Evolutionary conservation across 352 stramenopile species (phyloP).

Genomic region (Phytophthora rubi): DNA sequence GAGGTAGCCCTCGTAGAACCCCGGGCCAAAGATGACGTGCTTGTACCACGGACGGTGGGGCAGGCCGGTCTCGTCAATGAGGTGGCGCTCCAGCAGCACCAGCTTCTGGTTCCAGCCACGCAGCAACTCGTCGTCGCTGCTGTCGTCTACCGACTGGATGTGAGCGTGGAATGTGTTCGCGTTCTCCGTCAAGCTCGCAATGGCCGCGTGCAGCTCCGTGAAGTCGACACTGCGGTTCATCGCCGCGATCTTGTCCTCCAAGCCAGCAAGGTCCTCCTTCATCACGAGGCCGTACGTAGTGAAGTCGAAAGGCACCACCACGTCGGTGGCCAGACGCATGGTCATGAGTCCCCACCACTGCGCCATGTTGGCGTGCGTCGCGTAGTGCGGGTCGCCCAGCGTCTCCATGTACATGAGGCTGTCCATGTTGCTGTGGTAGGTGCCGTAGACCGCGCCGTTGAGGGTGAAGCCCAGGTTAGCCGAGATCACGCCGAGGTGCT

Average conservation of each 20-base stretch:
- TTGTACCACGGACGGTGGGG: slow-evolving; percentile 52
- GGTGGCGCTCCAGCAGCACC: slow-evolving; percentile 42
- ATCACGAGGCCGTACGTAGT: slow-evolving; percentile 51
- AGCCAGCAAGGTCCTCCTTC: slow-evolving; percentile 41
- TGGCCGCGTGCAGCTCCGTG: slow-evolving; percentile 32
- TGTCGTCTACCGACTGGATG: slow-evolving; percentile 28
- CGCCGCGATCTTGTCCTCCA: slow-evolving; percentile 36
- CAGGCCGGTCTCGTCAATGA: slow-evolving; percentile 41
- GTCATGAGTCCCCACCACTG: slow-evolving; percentile 68
- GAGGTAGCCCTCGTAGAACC: slow-evolving; percentile 50
- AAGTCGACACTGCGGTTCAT: slow-evolving; percentile 41
- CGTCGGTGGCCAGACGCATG: slow-evolving; percentile 51
- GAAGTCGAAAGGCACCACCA: slow-evolving; percentile 59
- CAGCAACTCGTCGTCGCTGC: slow-evolving; percentile 7
- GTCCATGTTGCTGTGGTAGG: slow-evolving; percentile 89
- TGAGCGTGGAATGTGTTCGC: slow-evolving; percentile 39
- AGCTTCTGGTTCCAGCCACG: slow-evolving; percentile 46
- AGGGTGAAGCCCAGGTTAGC: slow-evolving; percentile 68
- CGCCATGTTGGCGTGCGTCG: slow-evolving; percentile 50
- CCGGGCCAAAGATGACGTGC: slow-evolving; percentile 54
- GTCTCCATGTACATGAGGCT: slow-evolving; percentile 74
- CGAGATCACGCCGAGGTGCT: slow-evolving; percentile 82
- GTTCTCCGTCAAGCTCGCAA: slow-evolving; percentile 39
- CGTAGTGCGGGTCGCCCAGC: slow-evolving; percentile 61
- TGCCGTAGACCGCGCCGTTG: slow-evolving; percentile 51